phyloP scores from a whole-genome alignment of 306 rosid genomes.

The Prunus padus region DNA sequence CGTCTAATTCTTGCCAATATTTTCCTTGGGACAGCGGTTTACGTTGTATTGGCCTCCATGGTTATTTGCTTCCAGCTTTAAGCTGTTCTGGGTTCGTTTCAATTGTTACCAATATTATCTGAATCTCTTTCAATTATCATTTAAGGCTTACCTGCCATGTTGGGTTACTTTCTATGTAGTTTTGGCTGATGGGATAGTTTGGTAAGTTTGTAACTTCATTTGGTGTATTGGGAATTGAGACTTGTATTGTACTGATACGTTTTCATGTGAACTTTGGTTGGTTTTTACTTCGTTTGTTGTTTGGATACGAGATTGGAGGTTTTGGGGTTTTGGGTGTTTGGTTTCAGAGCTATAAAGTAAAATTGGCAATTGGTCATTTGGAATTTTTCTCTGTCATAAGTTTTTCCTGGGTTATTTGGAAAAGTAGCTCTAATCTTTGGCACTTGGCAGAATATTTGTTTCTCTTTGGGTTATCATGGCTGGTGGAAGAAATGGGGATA shows the following conservation, averaged over 20 bases:
- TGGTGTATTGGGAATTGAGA: background rate
- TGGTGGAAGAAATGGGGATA: conserved; percentile 14
- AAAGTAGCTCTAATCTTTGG: background rate
- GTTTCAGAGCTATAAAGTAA: background rate
- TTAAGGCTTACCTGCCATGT: background rate
- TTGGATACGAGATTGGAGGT: background rate
- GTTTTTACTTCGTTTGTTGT: background rate
- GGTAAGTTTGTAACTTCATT: background rate
- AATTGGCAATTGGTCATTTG: conserved; percentile 7
- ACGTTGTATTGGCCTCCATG: background rate
- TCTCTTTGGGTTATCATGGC: conserved; percentile 20
- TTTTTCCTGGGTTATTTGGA: background rate
- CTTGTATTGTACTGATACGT: background rate
- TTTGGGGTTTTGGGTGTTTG: background rate
- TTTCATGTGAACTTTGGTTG: background rate
- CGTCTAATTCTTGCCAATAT: background rate
- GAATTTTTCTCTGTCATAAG: background rate
- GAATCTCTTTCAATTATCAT: background rate
- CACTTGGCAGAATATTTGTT: background rate
- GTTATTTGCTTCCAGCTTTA: background rate
- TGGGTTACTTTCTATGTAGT: background rate
- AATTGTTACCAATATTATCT: background rate
- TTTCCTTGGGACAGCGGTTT: background rate
- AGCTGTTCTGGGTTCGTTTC: background rate
- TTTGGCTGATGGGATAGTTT: conserved; percentile 4